These are phyloP conservation scores for Cenococcum geophilum DNA, from an alignment of 495 filamentous ascomycete species.

Conservation along the genomic window DNA sequence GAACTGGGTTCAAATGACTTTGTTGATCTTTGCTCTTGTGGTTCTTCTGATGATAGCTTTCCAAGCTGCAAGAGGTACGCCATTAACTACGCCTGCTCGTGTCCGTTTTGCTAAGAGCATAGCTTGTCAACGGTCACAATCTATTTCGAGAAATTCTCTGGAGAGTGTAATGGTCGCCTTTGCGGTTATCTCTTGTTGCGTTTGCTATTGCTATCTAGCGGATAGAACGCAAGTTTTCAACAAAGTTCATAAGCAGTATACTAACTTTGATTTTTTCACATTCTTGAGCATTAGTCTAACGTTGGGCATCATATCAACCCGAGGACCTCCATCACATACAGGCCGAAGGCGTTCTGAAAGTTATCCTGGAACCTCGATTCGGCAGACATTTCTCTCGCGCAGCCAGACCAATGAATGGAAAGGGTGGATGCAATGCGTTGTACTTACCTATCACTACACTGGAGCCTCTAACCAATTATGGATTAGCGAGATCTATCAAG, in stretches of 20 bases:
- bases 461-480: slow-evolving; percentile 46
- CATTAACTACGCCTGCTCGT: not conserved
- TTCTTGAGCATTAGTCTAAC: slow-evolving; percentile 36
- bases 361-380: slow-evolving; percentile 1
- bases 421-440: slow-evolving; percentile 56
- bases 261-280: slow-evolving; percentile 38
- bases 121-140: slow-evolving; percentile 18
- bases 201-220: slow-evolving; percentile 50
- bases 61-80: slow-evolving; percentile 5
- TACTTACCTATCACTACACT: slow-evolving; percentile 55
- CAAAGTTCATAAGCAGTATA: slow-evolving; percentile 52
- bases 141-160: slow-evolving; percentile 22
- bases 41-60: slow-evolving; percentile 34
- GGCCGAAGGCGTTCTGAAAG: not conserved
- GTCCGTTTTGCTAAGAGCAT: slow-evolving; percentile 3
- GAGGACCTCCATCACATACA: slow-evolving; percentile 23
- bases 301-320: slow-evolving; percentile 40
- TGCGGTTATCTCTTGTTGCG: slow-evolving; percentile 37
- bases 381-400: slow-evolving; percentile 44
- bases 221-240: slow-evolving; percentile 52
- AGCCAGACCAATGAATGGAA: slow-evolving; percentile 60
- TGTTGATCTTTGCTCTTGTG: slow-evolving; percentile 33
- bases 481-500: slow-evolving; percentile 50
- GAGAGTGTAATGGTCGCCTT: slow-evolving; percentile 29
- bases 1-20: slow-evolving; percentile 35